Base-by-base conservation (phyloP, 352 stramenopile genomes). In the Phytophthora citricola region DNA sequence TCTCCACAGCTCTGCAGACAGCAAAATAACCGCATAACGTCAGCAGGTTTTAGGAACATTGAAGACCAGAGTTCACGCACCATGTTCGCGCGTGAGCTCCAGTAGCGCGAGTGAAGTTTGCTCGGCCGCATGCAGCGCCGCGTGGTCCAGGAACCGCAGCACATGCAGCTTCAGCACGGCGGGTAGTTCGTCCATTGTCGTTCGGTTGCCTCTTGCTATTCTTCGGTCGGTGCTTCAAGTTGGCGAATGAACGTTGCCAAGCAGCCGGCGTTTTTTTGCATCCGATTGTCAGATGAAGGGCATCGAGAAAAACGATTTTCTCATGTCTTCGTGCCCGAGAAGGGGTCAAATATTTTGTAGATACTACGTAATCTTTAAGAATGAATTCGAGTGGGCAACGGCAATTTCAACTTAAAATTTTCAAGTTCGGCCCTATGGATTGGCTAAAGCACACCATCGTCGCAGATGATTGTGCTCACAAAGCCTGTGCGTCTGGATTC, bases 71-170 rank as follows among this genome's bases (percentile, higher is more conserved):
- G 15, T 17, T 22, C 27, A 72, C 67, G 53, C 47, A 89, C 82
- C 63, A 52, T 73, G 71, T 38, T 79, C 59, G 38, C 76, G 69
- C 12, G 76, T 73, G 36, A 88, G 40, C 14, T 68, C 58, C 46
- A 68, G 76, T 22, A 87, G 32, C 12, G 52, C 50, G 2, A 41
- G 44, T 6, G 78, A 78, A n/a, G 70, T 84, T 38, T 69, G 61
- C 44, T 91, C 84, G 12, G 79, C 66, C 0, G 73, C 67, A 60
- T 92, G 84, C 27, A 92, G 73, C 17, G 66, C 76, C 20, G 20
- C 31, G 47, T 92, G 81, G 54, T 90, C 81, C 31, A 89, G 63
- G 56, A 81, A 90, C 29, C 69, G 71, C 55, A 81, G 79, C 47
- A 90, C 68, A n/a, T 76, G 70, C 55, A 81, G 54, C 27, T 89